Conservation (phyloP, 2,329 filamentous ascomycete genomes). For the Cladosporium cucumerinum region DNA sequence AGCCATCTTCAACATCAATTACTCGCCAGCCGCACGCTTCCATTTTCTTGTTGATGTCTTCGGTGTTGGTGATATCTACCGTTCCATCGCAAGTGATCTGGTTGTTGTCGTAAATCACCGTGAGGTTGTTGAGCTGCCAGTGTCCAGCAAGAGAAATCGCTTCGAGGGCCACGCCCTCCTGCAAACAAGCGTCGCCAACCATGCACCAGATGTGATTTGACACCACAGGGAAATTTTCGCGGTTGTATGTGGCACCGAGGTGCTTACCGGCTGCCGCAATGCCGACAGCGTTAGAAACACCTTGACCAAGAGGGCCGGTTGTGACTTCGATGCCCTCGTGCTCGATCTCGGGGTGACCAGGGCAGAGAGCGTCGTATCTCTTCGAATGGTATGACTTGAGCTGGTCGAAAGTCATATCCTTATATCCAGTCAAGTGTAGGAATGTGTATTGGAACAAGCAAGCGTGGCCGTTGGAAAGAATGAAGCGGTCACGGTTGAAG, state of each 20-base stretch:
- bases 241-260: constrained; percentile 54
- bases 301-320: constrained; percentile 58
- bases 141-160: constrained; percentile 57
- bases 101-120: constrained; percentile 60
- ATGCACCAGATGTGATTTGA: constrained; percentile 56
- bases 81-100: constrained; percentile 58
- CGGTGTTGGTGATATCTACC: constrained; percentile 53
- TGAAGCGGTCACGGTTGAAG: constrained; percentile 46
- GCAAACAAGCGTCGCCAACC: constrained; percentile 57
- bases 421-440: constrained; percentile 53
- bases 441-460: constrained; percentile 37
- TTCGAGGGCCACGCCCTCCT: constrained; percentile 58
- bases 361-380: constrained; percentile 44
- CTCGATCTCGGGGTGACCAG: constrained; percentile 57
- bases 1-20: constrained; percentile 53
- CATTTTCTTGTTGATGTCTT: constrained; percentile 59
- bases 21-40: constrained; percentile 56
- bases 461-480: constrained; percentile 41
- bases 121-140: constrained; percentile 54
- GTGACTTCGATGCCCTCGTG: constrained; percentile 57
- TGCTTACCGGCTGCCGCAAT: constrained; percentile 58
- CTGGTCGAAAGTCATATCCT: constrained; percentile 55
- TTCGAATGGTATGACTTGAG: constrained; percentile 54
- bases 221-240: constrained; percentile 47
- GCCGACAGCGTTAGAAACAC: constrained; percentile 59